These are phyloP conservation scores for Aspergillaceae sp. DNA, from an alignment of 2,329 filamentous ascomycete genomes.

Conservation along the genomic window DNA sequence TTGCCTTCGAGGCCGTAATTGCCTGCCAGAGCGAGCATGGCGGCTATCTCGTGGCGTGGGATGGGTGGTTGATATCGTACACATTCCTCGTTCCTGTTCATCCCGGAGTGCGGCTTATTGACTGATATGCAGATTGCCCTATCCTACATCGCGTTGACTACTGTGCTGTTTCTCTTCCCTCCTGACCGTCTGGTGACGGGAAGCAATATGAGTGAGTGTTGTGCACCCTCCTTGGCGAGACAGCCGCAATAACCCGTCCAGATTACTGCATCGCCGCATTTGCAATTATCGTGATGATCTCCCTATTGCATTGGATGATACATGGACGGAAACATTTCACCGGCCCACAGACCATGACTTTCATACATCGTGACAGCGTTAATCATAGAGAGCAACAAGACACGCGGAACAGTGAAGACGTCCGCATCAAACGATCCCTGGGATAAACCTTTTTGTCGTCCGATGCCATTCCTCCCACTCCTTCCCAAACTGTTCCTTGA, in stretches of 20 bases:
- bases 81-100: background rate
- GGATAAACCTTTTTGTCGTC: constrained; percentile 43
- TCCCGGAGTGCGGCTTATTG: constrained; percentile 3
- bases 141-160: constrained; percentile 58
- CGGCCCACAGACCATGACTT: constrained; percentile 29
- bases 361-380: background rate
- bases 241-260: constrained; percentile 1
- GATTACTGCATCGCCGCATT: constrained; percentile 44
- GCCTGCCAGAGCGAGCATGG: constrained; percentile 54
- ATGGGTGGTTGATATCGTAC: constrained; percentile 50
- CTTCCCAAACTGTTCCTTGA: constrained; percentile 38
- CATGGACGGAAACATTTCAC: constrained; percentile 54
- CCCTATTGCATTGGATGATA: constrained; percentile 50
- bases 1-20: constrained; percentile 54
- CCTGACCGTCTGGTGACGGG: constrained; percentile 55
- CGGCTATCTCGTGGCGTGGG: constrained; percentile 45
- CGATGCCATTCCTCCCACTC: constrained; percentile 45
- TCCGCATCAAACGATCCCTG: constrained; percentile 29
- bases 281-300: constrained; percentile 49
- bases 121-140: constrained; percentile 44
- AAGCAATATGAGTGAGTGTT: constrained; percentile 56
- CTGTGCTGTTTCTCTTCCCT: constrained; percentile 65
- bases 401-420: background rate
- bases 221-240: too few species aligned
- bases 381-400: background rate